Evolutionary conservation across 345 rosid species (phyloP), one percentile per base, ranked within the genome.

Genomic region (Hevea brasiliensis): DNA sequence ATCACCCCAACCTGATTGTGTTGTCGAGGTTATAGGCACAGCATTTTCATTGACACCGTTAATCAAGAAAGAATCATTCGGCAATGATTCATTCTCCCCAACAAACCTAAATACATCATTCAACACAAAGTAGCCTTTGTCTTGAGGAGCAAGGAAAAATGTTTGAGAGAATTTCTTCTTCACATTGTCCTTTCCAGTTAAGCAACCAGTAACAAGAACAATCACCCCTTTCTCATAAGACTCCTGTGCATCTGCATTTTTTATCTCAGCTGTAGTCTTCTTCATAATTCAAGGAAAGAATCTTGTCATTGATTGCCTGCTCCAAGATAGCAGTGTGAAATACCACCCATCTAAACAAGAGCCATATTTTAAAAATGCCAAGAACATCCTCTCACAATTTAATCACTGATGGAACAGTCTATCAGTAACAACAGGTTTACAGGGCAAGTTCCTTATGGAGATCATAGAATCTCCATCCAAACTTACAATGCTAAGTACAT

Each of bases 141-240:
- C 98, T 61, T 90, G 98, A n/a, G 93, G 98, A 72, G 98, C 98
- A 61, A 94, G 87, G 85, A 94, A 94, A 83, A 92, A 94, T 5
- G 92, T 82, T 79, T 94, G 98, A 20, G 91, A 77, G 74, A 94
- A 94, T 76, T 92, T 90, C 87, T 89, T 89, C 81, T 80, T 86
- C 80, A 87, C 81, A 70, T 83, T 83, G 78, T 90, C 96, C 45
- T 80, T 89, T 56, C 92, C 98, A 6, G 93, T 92, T 74, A 90
- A 80, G 75, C 85, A 86, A 70, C 98, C 98, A 0, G 98, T 94
- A 29, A 94, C 98, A 54, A 92, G 78, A 35, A 94, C 89, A 41
- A 87, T 89, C 70, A 90, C 95, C 15, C 98, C 98, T 58, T 84
- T 84, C 79, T 70, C 84, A 57, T 78, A 72, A 45, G 98, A 94